These are phyloP conservation scores for Citrus maxima DNA, from an alignment of 345 rosid species.

Conservation along the genomic window DNA sequence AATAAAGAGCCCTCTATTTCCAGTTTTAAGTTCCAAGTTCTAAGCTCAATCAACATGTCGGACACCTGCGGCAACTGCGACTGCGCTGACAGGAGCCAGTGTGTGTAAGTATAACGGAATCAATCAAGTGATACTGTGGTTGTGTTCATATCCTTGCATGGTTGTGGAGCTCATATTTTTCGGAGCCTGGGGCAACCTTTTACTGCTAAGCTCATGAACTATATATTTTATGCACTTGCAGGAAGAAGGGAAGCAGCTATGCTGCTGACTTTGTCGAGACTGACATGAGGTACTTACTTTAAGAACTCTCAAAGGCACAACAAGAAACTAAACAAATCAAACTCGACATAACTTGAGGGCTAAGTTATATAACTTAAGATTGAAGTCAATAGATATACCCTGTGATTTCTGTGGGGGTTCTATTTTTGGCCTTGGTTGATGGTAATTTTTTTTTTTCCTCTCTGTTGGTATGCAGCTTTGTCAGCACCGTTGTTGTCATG, in stretches of 20 bases:
- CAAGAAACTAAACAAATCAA: neutral
- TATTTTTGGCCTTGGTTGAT: too few relatives aligned
- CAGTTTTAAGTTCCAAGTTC: neutral
- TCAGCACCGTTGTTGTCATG: conserved; percentile 30
- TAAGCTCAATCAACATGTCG: conserved; percentile 49
- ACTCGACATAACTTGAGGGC: neutral
- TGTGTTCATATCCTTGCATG: neutral
- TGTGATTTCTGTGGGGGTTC: neutral
- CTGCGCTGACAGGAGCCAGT: conserved; percentile 81
- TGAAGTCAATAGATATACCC: neutral
- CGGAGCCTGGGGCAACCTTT: neutral
- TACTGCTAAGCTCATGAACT: neutral
- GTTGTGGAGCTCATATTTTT: neutral
- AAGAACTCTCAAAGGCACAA: neutral
- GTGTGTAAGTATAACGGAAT: conserved; percentile 41
- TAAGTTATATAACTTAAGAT: neutral
- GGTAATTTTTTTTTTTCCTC: neutral
- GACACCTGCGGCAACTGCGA: conserved; percentile 67
- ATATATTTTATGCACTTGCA: conserved; percentile 22
- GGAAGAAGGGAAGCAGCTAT: conserved; percentile 76
- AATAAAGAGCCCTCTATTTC: neutral
- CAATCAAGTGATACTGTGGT: neutral
- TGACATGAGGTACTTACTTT: conserved; percentile 47
- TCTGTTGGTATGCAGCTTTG: conserved; percentile 36
- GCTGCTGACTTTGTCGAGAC: conserved; percentile 50